Evolutionary conservation across 352 stramenopile genomes (phyloP).

Genomic region (Globisporangium abappressorium): DNA sequence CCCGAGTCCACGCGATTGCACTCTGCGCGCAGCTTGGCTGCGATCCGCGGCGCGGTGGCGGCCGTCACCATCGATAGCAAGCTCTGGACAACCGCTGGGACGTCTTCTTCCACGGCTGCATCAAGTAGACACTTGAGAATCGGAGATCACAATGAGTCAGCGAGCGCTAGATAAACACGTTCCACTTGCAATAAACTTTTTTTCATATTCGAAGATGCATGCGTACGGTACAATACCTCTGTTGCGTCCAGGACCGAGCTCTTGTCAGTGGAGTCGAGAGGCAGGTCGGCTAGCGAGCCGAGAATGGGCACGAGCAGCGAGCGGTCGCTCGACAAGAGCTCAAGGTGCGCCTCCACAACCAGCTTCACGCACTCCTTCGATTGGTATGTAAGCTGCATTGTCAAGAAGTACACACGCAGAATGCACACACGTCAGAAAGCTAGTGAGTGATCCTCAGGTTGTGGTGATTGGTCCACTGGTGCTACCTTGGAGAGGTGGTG

Average conservation of each 20-base stretch:
- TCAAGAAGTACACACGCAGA: neutral
- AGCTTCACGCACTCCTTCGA: slow-evolving; percentile 76
- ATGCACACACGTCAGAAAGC: neutral
- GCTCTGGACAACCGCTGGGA: slow-evolving; percentile 74
- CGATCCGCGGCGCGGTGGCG: slow-evolving; percentile 39
- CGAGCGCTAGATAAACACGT: neutral
- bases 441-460: neutral
- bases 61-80: slow-evolving; percentile 71
- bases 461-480: neutral
- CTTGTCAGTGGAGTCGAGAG: slow-evolving; percentile 60
- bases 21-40: slow-evolving; percentile 50
- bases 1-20: slow-evolving; percentile 54
- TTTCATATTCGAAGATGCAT: neutral
- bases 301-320: slow-evolving; percentile 78
- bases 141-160: neutral
- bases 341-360: slow-evolving; percentile 69
- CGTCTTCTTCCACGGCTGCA: slow-evolving; percentile 72
- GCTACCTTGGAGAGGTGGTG: slow-evolving; percentile 75
- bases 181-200: neutral
- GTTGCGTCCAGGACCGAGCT: slow-evolving; percentile 56
- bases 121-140: slow-evolving; percentile 54
- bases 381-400: slow-evolving; percentile 69
- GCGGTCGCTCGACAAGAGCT: slow-evolving; percentile 71
- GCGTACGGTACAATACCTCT: slow-evolving; percentile 32
- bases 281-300: slow-evolving; percentile 73